Base-by-base conservation (phyloP, 495 filamentous ascomycete genomes). In the Aspergillus mulundensis region DNA sequence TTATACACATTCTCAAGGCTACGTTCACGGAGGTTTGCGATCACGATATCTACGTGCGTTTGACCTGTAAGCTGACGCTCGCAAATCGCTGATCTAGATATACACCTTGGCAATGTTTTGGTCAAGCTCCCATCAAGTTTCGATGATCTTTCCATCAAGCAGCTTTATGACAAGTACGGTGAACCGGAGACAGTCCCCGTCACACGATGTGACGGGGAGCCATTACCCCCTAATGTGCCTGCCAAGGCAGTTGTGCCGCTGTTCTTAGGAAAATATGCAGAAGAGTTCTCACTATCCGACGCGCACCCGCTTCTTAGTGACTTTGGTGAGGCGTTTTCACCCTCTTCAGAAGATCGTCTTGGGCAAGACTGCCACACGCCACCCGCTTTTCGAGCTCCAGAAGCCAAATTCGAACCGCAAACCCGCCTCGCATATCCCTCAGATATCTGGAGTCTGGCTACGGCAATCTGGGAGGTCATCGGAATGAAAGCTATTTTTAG, bases 361-460 rank as follows among this genome's bases (percentile, higher is more conserved):
- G 68, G 71, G 11, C 11, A 62, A 59, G 63, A 74, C 60, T 70
- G 65, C 52, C 63, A 70, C 25, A 67, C 64, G 5, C 70, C 71
- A 36, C 44, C 24, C 0, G 58, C 68, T 0, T 50, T 62, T 7
- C 67, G 64, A 34, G 28, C 70, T 21, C 71, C 71, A 61, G 73
- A 76, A 61, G 63, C 66, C 32, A 45, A 46, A 38, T 70, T 74
- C 36, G 58, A 71, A 59, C 45, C 69, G 1, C 30, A 67, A 15
- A 19, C 45, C 0, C 65, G 67, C 5, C 65, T 70, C 5, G 21
- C 54, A 30, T 73, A 63, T 59, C 41, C 71, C 3, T 44, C 65
- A 15, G 71, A 74, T 49, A 70, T 75, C 24, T 74, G 65, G 69
- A 72, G 72, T 54, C 45, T 75, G 12, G 69, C 66, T 25, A 62